Evolutionary conservation across 805 yeast species (phyloP).

Genomic region (Nakazawaea ernobii): DNA sequence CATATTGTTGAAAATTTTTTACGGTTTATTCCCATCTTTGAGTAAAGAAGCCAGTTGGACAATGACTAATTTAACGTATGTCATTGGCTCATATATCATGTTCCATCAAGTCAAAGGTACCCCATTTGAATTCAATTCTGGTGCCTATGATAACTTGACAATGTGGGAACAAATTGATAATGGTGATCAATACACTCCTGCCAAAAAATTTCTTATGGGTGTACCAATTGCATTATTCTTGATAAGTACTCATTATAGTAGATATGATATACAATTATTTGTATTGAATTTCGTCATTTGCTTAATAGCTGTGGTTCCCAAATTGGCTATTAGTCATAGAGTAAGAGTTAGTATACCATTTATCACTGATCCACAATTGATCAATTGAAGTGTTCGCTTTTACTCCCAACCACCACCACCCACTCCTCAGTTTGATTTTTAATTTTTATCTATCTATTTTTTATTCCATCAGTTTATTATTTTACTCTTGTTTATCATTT

Average conservation of each 20-base stretch:
- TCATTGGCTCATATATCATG: constrained; percentile 90
- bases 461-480: no score
- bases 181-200: constrained; percentile 96
- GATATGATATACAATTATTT: constrained; percentile 75
- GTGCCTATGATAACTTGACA: constrained; percentile 91
- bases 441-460: no score
- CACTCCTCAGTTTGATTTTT: no score
- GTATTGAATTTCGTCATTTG: constrained; percentile 76
- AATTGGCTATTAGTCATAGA: constrained; percentile 77
- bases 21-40: constrained; percentile 75
- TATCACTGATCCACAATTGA: constrained; percentile 31
- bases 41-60: constrained; percentile 90
- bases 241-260: constrained; percentile 84
- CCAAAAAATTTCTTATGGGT: constrained; percentile 84
- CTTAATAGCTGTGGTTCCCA: constrained; percentile 84
- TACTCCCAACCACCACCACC: no score
- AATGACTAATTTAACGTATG: constrained; percentile 83
- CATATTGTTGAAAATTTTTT: constrained; percentile 64
- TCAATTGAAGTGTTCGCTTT: constrained; percentile 11
- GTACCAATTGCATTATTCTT: constrained; percentile 90
- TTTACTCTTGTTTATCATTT: no score
- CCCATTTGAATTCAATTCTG: constrained; percentile 94
- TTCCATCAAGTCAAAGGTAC: constrained; percentile 95
- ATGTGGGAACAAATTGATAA: constrained; percentile 95
- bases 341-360: constrained; percentile 60